These are phyloP conservation scores for Raddia guianensis DNA, from an alignment of 176 grass and related monocot genomes.

Conservation along the genomic window DNA sequence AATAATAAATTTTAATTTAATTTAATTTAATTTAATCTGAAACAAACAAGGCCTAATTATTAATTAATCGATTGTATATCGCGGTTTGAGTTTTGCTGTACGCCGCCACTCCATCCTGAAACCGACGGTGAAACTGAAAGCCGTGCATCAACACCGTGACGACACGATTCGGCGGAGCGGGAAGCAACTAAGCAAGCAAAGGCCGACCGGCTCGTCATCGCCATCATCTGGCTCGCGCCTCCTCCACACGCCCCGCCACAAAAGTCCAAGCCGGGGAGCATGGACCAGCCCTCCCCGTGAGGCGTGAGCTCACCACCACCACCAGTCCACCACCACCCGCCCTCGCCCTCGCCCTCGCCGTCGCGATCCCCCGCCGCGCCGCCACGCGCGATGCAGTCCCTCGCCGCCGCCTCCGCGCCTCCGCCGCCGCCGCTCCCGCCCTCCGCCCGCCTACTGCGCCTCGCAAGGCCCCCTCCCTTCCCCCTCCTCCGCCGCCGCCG, in stretches of 20 bases:
- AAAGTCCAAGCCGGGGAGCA: slow-evolving; percentile 27
- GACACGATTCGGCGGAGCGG: background rate
- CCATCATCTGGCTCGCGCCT: slow-evolving; percentile 36
- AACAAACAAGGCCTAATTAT: too few relatives aligned
- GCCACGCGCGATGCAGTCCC: slow-evolving; percentile 42
- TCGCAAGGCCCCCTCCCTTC: slow-evolving; percentile 33
- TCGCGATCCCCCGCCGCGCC: slow-evolving; percentile 17
- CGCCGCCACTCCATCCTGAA: background rate
- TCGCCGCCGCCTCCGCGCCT: slow-evolving; percentile 30
- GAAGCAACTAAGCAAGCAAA: too few relatives aligned
- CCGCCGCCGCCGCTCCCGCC: slow-evolving; percentile 21
- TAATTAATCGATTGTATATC: too few relatives aligned
- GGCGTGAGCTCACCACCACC: background rate
- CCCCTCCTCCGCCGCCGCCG: slow-evolving; percentile 43
- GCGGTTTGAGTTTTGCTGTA: background rate
- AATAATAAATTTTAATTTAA: too few relatives aligned
- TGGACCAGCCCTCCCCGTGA: slow-evolving; percentile 26
- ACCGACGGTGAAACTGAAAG: background rate
- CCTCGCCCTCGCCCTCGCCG: background rate
- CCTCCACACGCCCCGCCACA: slow-evolving; percentile 25
- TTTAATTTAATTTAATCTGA: too few relatives aligned
- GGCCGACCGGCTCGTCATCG: slow-evolving; percentile 14
- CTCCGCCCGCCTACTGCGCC: slow-evolving; percentile 29
- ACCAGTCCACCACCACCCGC: slow-evolving; percentile 11
- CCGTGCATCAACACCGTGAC: slow-evolving; percentile 32